These are phyloP conservation scores for Metroxylon sagu DNA, from an alignment of 176 grass and related monocot genomes.

Conservation along the genomic window DNA sequence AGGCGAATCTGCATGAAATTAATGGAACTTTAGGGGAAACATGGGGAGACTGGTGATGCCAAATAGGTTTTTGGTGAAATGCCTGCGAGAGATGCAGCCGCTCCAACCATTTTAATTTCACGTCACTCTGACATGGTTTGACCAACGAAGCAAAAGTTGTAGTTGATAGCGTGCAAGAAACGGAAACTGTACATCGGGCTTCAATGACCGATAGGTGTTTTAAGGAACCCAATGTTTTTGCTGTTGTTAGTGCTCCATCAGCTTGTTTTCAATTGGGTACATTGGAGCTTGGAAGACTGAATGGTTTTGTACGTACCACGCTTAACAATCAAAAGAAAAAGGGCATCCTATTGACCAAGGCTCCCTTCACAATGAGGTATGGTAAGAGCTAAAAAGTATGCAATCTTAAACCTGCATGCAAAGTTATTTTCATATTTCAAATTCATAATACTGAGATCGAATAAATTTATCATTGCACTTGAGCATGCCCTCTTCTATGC, in stretches of 20 bases:
- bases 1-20: conserved; percentile 16
- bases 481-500: too few species aligned
- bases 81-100: conserved; percentile 23
- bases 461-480: too few species aligned
- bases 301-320: conserved; percentile 8
- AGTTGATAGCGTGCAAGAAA: not conserved
- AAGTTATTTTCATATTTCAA: too few species aligned
- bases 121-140: conserved; percentile 15
- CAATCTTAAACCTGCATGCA: too few species aligned
- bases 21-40: conserved; percentile 19
- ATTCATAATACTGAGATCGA: too few species aligned
- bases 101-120: conserved; percentile 16
- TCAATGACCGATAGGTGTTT: conserved; percentile 13
- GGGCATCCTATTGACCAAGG: too few species aligned
- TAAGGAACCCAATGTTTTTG: conserved; percentile 17
- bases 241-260: conserved; percentile 10
- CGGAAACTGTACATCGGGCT: conserved; percentile 19
- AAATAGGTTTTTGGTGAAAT: conserved; percentile 17
- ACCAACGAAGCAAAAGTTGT: not conserved
- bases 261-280: conserved; percentile 16
- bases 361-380: too few species aligned
- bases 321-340: not conserved
- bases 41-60: conserved; percentile 5
- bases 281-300: conserved; percentile 19
- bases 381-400: too few species aligned